These are phyloP conservation scores for Begonia loranthoides DNA, from an alignment of 306 rosid species.

Conservation along the genomic window DNA sequence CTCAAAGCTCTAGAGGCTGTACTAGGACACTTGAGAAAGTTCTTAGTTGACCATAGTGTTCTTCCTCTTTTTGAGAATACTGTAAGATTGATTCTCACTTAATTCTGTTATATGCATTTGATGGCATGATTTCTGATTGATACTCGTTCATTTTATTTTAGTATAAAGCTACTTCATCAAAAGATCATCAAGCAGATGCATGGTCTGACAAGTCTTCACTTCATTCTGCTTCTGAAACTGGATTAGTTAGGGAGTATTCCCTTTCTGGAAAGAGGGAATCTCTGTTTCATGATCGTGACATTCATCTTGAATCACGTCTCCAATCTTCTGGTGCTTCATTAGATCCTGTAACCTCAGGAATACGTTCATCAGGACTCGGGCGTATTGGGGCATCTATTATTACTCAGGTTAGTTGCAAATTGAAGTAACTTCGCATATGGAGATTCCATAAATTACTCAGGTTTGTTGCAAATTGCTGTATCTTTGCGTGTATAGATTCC, in stretches of 20 bases:
- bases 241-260: not conserved
- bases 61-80: constrained; percentile 89
- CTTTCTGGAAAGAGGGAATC: not conserved
- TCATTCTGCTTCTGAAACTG: not conserved
- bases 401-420: constrained; percentile 49
- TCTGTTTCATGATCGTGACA: not conserved
- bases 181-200: constrained; percentile 51
- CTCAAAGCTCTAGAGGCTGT: constrained; percentile 82
- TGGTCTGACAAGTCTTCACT: not conserved
- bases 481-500: no score
- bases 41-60: constrained; percentile 87
- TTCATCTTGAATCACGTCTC: constrained; percentile 39
- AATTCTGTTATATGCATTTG: not conserved
- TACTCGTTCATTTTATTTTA: constrained; percentile 22
- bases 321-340: constrained; percentile 51
- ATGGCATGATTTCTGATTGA: not conserved
- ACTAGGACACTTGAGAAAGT: constrained; percentile 78
- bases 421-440: no score
- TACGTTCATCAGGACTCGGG: constrained; percentile 65
- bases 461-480: no score
- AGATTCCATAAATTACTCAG: no score
- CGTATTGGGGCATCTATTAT: constrained; percentile 69
- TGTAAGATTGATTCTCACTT: constrained; percentile 36
- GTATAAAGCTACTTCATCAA: constrained; percentile 30
- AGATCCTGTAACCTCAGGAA: constrained; percentile 46